A percentile compares a stretch with the other conserved stretches of the same genome.
These are phyloP conservation scores for Tricharina praecox DNA, from an alignment of 495 filamentous ascomycete genomes.

Conservation along the genomic window DNA sequence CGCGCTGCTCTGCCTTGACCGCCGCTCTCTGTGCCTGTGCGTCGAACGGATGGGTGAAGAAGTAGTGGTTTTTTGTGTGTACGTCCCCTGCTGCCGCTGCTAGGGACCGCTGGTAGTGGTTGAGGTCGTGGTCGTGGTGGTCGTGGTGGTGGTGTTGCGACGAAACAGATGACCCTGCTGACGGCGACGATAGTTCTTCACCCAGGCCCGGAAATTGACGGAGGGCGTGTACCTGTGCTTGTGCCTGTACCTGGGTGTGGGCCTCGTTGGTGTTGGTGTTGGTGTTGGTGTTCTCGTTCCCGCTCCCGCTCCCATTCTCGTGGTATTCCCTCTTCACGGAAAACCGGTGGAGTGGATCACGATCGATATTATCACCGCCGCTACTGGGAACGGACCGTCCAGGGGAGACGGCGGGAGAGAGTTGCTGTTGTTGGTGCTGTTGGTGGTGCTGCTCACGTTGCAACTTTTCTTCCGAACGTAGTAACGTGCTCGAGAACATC, in stretches of 20 bases:
- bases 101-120: background rate
- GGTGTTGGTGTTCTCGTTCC: background rate
- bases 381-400: no score
- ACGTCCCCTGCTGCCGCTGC: background rate
- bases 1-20: no score
- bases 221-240: background rate
- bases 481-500: no score
- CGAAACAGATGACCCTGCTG: background rate
- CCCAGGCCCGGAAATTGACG: background rate
- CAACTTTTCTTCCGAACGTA: no score
- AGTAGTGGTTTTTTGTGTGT: no score
- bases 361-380: no score
- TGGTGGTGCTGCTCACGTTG: no score
- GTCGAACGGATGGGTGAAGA: no score
- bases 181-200: background rate
- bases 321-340: constrained; percentile 1
- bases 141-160: background rate
- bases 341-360: constrained; percentile 3
- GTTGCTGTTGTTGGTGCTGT: no score
- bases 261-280: background rate
- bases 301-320: no score
- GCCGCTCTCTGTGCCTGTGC: no score
- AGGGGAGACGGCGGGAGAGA: no score
- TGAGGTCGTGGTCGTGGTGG: background rate
- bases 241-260: constrained; percentile 2